A percentile compares a stretch with the other conserved stretches of the same genome.
phyloP scores from a whole-genome alignment of 2,329 filamentous ascomycete genomes.

The Ustilaginoidea virens region DNA sequence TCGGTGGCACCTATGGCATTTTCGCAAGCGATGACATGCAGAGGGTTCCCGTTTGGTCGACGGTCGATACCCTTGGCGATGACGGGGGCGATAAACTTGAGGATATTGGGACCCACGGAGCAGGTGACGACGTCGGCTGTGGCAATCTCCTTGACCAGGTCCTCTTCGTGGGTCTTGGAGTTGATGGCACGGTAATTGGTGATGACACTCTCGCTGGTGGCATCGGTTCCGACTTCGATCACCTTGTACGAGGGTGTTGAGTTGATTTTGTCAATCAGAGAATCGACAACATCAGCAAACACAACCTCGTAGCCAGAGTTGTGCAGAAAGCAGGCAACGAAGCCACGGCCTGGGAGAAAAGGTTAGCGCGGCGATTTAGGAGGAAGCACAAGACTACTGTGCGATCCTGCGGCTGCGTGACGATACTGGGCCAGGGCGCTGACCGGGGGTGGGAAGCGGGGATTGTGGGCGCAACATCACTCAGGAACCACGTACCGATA shows the following conservation, averaged over 20 bases:
- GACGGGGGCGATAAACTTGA: constrained; percentile 89
- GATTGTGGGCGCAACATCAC: neutral
- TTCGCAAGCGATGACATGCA: constrained; percentile 94
- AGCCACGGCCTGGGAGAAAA: constrained; percentile 45
- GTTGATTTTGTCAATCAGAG: constrained; percentile 68
- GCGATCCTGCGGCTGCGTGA: too few species aligned
- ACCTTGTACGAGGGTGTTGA: constrained; percentile 67
- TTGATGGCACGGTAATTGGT: constrained; percentile 96
- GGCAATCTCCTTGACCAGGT: constrained; percentile 72
- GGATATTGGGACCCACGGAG: constrained; percentile 88
- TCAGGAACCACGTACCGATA: constrained; percentile 40
- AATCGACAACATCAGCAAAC: constrained; percentile 87
- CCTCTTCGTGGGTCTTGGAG: constrained; percentile 69
- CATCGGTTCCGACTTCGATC: constrained; percentile 79
- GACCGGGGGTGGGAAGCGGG: too few species aligned
- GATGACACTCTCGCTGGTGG: constrained; percentile 67
- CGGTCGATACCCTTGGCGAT: constrained; percentile 87
- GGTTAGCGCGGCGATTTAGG: too few species aligned
- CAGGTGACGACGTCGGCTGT: constrained; percentile 88
- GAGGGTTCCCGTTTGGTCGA: constrained; percentile 51
- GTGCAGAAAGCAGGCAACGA: constrained; percentile 83
- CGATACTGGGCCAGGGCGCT: too few species aligned
- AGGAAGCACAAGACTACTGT: too few species aligned
- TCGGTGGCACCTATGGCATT: constrained; percentile 94
- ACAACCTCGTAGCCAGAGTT: constrained; percentile 91